phyloP scores from a whole-genome alignment of 1,284 basidiomycete species.

The Moesziomyces sp. region DNA sequence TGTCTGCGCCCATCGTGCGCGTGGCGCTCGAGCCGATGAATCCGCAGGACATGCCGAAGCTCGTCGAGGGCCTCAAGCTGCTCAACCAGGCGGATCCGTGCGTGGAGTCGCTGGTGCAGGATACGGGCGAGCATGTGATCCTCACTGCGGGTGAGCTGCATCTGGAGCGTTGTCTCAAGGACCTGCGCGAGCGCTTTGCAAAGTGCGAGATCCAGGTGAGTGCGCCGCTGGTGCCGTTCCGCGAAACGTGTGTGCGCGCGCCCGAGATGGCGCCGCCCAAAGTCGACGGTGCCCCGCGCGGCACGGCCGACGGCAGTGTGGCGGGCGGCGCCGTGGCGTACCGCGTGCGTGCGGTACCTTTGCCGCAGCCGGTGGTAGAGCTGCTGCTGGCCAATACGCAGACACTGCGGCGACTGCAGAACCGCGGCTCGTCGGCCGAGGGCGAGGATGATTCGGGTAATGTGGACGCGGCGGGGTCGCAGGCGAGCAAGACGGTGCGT shows the following conservation, averaged over 20 bases:
- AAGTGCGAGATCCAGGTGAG: slow-evolving; percentile 91
- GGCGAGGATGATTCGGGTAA: slow-evolving; percentile 27
- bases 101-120: slow-evolving; percentile 94
- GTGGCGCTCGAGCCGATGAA: slow-evolving; percentile 90
- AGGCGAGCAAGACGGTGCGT: slow-evolving; percentile 49
- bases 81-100: slow-evolving; percentile 97
- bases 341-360: slow-evolving; percentile 81
- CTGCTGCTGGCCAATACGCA: slow-evolving; percentile 81
- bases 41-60: slow-evolving; percentile 88
- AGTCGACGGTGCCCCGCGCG: slow-evolving; percentile 77
- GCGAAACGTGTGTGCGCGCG: slow-evolving; percentile 83
- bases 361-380: slow-evolving; percentile 76
- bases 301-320: slow-evolving; percentile 79
- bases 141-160: slow-evolving; percentile 95
- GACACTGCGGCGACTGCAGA: slow-evolving; percentile 68
- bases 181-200: slow-evolving; percentile 93
- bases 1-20: slow-evolving; percentile 84
- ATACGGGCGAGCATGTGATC: slow-evolving; percentile 97
- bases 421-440: slow-evolving; percentile 51
- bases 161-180: slow-evolving; percentile 94
- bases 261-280: slow-evolving; percentile 88
- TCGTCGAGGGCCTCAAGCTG: slow-evolving; percentile 86
- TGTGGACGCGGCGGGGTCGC: slow-evolving; percentile 31
- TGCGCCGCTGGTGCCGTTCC: slow-evolving; percentile 95
- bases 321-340: slow-evolving; percentile 82